phyloP scores from a whole-genome alignment of 495 filamentous ascomycete species.

The Podospora pseudopauciseta region DNA sequence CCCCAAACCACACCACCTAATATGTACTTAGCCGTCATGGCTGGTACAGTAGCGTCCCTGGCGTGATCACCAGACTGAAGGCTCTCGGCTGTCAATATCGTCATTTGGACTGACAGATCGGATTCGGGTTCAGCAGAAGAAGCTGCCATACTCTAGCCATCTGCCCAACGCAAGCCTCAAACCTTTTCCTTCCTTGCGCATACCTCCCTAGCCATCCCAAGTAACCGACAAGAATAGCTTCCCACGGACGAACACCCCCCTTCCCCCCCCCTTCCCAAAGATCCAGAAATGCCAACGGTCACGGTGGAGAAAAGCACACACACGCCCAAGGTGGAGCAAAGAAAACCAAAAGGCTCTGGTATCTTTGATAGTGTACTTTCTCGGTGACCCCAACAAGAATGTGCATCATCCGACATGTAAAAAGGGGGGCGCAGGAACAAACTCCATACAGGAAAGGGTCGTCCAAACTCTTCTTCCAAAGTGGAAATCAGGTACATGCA shows the following conservation, averaged over 20 bases:
- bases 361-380: background rate
- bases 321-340: background rate
- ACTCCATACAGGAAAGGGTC: background rate
- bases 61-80: background rate
- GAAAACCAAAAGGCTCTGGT: background rate
- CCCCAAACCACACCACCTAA: background rate
- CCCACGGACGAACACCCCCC: background rate
- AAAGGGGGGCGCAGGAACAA: background rate
- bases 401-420: background rate
- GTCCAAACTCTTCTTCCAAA: background rate
- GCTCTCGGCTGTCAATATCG: background rate
- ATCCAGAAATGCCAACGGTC: background rate
- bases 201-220: background rate
- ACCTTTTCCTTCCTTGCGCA: background rate
- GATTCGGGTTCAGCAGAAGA: background rate
- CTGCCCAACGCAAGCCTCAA: background rate
- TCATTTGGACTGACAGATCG: background rate
- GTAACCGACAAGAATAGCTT: background rate
- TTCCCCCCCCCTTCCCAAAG: no score
- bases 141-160: no score
- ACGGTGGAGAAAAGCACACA: background rate
- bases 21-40: background rate
- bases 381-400: no score
- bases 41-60: background rate
- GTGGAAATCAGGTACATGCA: background rate